Conservation (phyloP, 139 green algal species). For the Zygnema circumcarinatum region DNA sequence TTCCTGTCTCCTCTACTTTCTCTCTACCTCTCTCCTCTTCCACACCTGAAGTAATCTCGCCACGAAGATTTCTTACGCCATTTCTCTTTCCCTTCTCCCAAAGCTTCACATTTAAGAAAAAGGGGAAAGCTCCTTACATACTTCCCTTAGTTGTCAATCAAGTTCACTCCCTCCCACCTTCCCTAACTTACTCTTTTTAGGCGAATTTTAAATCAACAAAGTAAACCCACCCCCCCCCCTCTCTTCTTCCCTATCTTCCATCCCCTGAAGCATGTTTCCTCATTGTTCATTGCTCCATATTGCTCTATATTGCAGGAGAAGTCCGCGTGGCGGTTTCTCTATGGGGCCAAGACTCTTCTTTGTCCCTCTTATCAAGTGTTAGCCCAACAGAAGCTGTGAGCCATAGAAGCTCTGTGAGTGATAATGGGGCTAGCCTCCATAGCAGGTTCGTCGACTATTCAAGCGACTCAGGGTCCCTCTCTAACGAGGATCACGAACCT, state of each 20-base stretch:
- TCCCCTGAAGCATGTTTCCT: constrained; percentile 22
- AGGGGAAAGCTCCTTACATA: too few species aligned
- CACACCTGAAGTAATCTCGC: too few species aligned
- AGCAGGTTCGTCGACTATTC: background rate
- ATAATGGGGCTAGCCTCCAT: background rate
- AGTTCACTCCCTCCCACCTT: too few species aligned
- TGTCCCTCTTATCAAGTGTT: background rate
- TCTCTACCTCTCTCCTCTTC: constrained; percentile 17
- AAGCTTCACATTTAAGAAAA: too few species aligned
- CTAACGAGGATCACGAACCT: background rate
- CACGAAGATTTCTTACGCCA: too few species aligned
- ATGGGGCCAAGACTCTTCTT: constrained; percentile 20
- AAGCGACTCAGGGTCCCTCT: background rate
- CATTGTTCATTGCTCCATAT: constrained; percentile 6
- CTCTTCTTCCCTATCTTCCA: constrained; percentile 7
- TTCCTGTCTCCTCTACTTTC: constrained; percentile 8
- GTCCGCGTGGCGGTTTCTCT: constrained; percentile 24
- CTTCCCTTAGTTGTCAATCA: too few species aligned
- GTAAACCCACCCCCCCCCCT: background rate
- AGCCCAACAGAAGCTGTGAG: background rate
- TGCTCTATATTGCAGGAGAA: constrained; percentile 29
- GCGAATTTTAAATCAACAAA: too few species aligned
- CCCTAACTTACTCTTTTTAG: too few species aligned
- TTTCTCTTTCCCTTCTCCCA: too few species aligned
- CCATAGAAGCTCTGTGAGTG: background rate